Conservation (phyloP, 768 basidiomycete species). For the Boletus rubropictus region DNA sequence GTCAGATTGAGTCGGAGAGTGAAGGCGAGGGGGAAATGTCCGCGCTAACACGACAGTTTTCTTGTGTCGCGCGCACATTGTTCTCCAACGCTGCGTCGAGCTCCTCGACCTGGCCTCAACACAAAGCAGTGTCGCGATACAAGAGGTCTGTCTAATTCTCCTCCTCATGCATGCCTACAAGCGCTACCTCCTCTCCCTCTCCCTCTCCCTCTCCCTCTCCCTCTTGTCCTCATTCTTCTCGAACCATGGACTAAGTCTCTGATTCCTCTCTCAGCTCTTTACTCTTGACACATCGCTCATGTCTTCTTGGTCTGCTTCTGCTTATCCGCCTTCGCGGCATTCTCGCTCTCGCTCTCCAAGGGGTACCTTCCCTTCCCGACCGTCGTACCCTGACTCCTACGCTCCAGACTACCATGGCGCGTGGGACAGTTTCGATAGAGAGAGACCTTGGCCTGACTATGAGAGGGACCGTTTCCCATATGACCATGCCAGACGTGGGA, state of each 20-base stretch:
- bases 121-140: conserved; percentile 43
- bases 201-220: conserved; percentile 56
- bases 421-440: conserved; percentile 71
- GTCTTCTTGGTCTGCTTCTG: conserved; percentile 67
- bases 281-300: conserved; percentile 43
- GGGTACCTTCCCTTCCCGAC: conserved; percentile 47
- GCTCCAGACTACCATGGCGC: conserved; percentile 55
- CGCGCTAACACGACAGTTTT: conserved; percentile 11
- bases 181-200: conserved; percentile 63
- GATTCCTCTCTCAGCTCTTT: conserved; percentile 43
- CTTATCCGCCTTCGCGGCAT: conserved; percentile 69
- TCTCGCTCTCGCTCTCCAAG: conserved; percentile 79
- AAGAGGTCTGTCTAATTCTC: conserved; percentile 84
- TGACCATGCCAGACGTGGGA: conserved; percentile 62
- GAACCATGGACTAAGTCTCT: conserved; percentile 42
- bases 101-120: conserved; percentile 29
- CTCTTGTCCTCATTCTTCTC: conserved; percentile 49
- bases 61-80: conserved; percentile 61
- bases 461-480: conserved; percentile 66
- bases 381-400: conserved; percentile 54
- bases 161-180: conserved; percentile 76
- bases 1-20: conserved; percentile 24
- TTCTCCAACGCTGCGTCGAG: conserved; percentile 36
- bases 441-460: conserved; percentile 57
- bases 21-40: conserved; percentile 15